Evolutionary conservation across 2,329 filamentous ascomycete genomes (phyloP).

Genomic region (Aphanocladium album): DNA sequence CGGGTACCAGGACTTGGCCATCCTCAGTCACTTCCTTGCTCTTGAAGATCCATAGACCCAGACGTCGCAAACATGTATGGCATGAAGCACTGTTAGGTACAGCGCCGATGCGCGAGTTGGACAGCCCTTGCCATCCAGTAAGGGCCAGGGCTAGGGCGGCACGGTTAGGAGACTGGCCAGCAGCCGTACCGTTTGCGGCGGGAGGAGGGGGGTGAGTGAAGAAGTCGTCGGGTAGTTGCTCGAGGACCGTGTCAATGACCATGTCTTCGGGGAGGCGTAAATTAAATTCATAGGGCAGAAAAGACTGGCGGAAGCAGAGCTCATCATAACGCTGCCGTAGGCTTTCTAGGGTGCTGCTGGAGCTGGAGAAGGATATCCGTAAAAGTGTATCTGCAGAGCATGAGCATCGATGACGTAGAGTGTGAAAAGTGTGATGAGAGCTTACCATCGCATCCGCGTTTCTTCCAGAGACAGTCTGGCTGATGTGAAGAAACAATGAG

Average conservation of each 20-base stretch:
- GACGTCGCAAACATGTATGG: conserved; percentile 76
- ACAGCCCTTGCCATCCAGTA: conserved; percentile 69
- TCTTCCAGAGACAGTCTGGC: conserved; percentile 80
- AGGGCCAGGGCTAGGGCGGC: conserved; percentile 65
- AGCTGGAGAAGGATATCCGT: conserved; percentile 58
- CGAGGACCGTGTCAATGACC: conserved; percentile 45
- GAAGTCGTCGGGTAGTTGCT: conserved; percentile 50
- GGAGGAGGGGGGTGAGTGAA: conserved; percentile 41
- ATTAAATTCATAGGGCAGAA: conserved; percentile 58
- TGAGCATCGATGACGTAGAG: background rate
- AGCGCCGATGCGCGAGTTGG: conserved; percentile 48
- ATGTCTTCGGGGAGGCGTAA: conserved; percentile 50
- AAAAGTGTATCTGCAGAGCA: conserved; percentile 48
- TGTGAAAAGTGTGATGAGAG: background rate
- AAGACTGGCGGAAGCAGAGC: conserved; percentile 47
- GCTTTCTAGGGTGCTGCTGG: conserved; percentile 50
- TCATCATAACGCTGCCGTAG: conserved; percentile 63
- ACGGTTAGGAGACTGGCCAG: conserved; percentile 41
- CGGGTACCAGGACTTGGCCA: conserved; percentile 49
- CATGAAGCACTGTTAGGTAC: conserved; percentile 74
- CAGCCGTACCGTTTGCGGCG: conserved; percentile 23
- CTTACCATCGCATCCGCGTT: conserved; percentile 78
- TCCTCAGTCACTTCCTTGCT: conserved; percentile 60
- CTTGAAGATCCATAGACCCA: conserved; percentile 93
- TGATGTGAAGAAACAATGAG: conserved; percentile 72